Percentiles rank a stretch among this genome's conserved stretches.
Conservation (phyloP, 2,329 filamentous ascomycete genomes). For the Pseudocercospora ulei region DNA sequence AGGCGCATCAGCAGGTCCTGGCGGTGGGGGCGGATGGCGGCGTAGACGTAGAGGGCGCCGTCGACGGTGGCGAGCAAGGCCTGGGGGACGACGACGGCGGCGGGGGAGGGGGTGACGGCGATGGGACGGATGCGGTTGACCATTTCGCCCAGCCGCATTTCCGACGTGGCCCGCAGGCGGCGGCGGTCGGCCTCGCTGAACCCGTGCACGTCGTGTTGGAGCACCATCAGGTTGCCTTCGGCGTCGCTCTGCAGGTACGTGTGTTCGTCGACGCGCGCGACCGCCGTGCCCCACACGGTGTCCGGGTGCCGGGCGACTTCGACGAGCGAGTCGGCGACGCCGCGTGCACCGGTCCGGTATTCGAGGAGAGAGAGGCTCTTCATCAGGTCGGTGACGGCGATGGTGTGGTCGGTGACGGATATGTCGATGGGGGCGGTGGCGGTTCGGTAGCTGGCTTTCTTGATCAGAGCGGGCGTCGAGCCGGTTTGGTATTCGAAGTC, state of each 20-base stretch:
- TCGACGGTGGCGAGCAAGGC: slow-evolving; percentile 89
- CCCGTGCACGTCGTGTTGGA: slow-evolving; percentile 62
- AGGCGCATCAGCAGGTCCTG: slow-evolving; percentile 75
- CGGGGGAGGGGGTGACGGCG: slow-evolving; percentile 53
- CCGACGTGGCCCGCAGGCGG: slow-evolving; percentile 62
- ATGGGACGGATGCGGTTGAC: slow-evolving; percentile 79
- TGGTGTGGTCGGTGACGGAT: slow-evolving; percentile 60
- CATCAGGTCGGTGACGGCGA: slow-evolving; percentile 86
- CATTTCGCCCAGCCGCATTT: slow-evolving; percentile 82
- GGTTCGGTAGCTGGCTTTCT: slow-evolving; percentile 66
- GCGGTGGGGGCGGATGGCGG: slow-evolving; percentile 59
- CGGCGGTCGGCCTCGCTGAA: slow-evolving; percentile 64
- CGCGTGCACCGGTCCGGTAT: slow-evolving; percentile 50
- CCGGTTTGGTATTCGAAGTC: slow-evolving; percentile 47
- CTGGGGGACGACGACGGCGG: slow-evolving; percentile 62
- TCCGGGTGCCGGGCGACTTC: slow-evolving; percentile 75
- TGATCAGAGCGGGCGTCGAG: slow-evolving; percentile 51
- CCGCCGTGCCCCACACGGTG: slow-evolving; percentile 69
- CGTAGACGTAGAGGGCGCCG: slow-evolving; percentile 83
- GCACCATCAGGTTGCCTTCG: slow-evolving; percentile 74
- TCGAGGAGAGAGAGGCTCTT: slow-evolving; percentile 77
- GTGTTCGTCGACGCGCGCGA: slow-evolving; percentile 61
- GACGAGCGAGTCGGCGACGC: slow-evolving; percentile 51
- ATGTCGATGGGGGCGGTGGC: slow-evolving; percentile 77
- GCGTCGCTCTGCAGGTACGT: slow-evolving; percentile 77